phyloP scores from a whole-genome alignment of 805 yeast species.

The Ogataea siamensis region DNA sequence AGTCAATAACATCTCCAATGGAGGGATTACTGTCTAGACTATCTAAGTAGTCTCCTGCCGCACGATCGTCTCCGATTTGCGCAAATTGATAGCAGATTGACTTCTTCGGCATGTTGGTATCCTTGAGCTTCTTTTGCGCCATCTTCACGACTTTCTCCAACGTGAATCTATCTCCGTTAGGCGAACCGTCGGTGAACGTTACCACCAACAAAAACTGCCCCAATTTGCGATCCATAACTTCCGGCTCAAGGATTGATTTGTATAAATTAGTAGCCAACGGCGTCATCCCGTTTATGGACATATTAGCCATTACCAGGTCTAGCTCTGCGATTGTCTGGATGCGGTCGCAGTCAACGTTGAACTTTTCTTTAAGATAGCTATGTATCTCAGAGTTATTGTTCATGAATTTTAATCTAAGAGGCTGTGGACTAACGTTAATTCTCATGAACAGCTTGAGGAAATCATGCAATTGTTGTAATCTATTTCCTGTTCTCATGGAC shows the following conservation, averaged over 20 bases:
- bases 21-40: constrained; percentile 17
- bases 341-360: constrained; percentile 19
- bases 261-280: constrained; percentile 23
- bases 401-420: constrained; percentile 24
- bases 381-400: constrained; percentile 23
- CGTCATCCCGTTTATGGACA: constrained; percentile 23
- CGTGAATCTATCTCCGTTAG: constrained; percentile 19
- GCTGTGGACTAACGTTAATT: constrained; percentile 24
- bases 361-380: not conserved
- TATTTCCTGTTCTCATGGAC: constrained; percentile 22
- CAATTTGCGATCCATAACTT: constrained; percentile 16
- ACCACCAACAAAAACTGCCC: constrained; percentile 22
- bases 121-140: constrained; percentile 16
- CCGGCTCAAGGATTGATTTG: constrained; percentile 22
- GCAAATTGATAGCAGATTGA: constrained; percentile 27
- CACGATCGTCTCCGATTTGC: constrained; percentile 25
- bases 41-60: constrained; percentile 25
- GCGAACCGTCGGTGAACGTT: constrained; percentile 28
- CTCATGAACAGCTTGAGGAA: constrained; percentile 21
- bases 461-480: constrained; percentile 21
- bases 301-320: constrained; percentile 14
- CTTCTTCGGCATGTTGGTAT: constrained; percentile 14
- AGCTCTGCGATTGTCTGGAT: constrained; percentile 22
- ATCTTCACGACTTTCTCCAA: constrained; percentile 14
- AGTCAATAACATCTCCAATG: constrained; percentile 28